phyloP scores from a whole-genome alignment of 805 yeast genomes.

The Cyberlindnera xylosilytica region DNA sequence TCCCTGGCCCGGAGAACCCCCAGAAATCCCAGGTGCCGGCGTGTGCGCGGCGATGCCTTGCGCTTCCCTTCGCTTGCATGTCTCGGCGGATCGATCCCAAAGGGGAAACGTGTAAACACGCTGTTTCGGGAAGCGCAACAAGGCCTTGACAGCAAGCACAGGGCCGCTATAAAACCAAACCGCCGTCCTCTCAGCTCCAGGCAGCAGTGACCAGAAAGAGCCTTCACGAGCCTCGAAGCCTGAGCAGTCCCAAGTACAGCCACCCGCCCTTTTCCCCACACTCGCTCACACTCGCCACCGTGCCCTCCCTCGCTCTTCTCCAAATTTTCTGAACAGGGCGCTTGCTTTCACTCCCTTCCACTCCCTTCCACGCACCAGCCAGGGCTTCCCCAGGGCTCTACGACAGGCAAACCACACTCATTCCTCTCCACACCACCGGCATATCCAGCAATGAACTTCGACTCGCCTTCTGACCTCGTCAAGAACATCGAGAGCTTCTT shows the following conservation, averaged over 20 bases:
- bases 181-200: not conserved
- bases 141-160: conserved; percentile 5
- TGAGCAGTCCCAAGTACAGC: too few relatives aligned
- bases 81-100: conserved; percentile 4
- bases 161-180: conserved; percentile 5
- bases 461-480: conserved; percentile 22
- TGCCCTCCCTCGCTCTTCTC: too few relatives aligned
- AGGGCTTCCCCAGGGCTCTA: too few relatives aligned
- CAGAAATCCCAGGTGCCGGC: not conserved
- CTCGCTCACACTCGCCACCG: not conserved
- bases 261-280: too few relatives aligned
- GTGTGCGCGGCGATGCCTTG: conserved; percentile 12
- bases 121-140: conserved; percentile 9
- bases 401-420: too few relatives aligned
- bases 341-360: too few relatives aligned
- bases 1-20: too few relatives aligned
- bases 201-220: not conserved
- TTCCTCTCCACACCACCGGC: too few relatives aligned
- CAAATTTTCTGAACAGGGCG: too few relatives aligned
- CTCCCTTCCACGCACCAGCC: too few relatives aligned
- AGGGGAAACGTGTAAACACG: conserved; percentile 15
- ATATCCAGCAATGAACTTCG: conserved; percentile 25
- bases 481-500: conserved; percentile 24
- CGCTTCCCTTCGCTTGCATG: conserved; percentile 12
- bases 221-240: too few relatives aligned